Evolutionary conservation across 768 basidiomycete genomes (phyloP), one percentile per base, ranked within the genome.

Genomic region (Suillus sp.): DNA sequence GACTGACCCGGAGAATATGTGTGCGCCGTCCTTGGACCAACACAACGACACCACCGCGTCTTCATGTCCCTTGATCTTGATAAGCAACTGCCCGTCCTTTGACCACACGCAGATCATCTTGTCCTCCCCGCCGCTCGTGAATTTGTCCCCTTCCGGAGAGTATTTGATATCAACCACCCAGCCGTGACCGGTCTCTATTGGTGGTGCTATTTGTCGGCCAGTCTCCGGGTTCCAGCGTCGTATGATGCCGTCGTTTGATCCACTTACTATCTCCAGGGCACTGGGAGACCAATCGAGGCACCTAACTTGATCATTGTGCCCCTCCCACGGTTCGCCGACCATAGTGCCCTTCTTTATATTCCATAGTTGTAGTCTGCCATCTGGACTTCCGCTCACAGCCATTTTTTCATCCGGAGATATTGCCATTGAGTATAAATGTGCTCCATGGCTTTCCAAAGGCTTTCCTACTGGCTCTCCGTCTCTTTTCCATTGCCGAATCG

Each of bases 21-120:
- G 3, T 25, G 5, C 11, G 22, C 45, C 13, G 0, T 47, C 45
- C 22, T 6, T 47, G 22, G 45, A 47, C 45, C 43, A 45, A 45
- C n/a, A 11, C 43, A 22, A 45, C 10, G 43, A 45, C 0, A 3
- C 11, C n/a, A 45, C 43, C 0, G 0, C 0, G 4, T 5, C 0
- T 0, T 11, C 43, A 45, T 45, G 43, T 13, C 43, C 43, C 11
- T n/a, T 45, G 10, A 22, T 13, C 43, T n/a, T 11, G 4, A 45
- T n/a, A 4, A 45, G 43, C 0, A 22, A 10, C n/a, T n/a, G 10
- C 2, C n/a, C 43, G 20, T 22, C n/a, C n/a, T 11, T 22, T 22
- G 43, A 45, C 43, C 45, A 47, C 22, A 47, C 22, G 5, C 11
- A 0, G 1, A 22, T 47, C 22, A 6, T 22, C 0, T 5, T 1